Base-by-base conservation (phyloP, 2,329 filamentous ascomycete species). In the Chaetomium globosum region DNA sequence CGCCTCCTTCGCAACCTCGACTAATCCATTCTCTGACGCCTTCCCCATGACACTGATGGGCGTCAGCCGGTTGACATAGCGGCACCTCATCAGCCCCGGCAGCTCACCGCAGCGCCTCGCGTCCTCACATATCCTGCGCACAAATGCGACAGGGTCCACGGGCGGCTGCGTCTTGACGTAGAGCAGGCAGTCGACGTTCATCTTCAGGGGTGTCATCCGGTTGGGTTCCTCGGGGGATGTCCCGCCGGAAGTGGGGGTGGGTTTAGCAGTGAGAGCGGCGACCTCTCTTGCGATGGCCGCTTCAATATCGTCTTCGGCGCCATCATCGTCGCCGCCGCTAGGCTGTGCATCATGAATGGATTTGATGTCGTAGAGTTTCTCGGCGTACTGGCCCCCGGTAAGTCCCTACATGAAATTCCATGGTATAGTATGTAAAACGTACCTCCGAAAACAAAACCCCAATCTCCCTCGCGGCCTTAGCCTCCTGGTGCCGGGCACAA, bases 231-330 rank as follows among this genome's bases (percentile, higher is more conserved):
- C 39, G 39, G 39, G 3, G 16, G 39, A 43, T 9, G 46, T 48
- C 46, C 21, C 46, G 3, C n/a, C 46, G n/a, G 76, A 61, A 16
- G 53, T 62, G 54, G 75, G 61, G 9, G 52, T 23, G 55, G 77
- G 71, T 48, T 75, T 75, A 31, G 78, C 73, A 62, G 84, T 86
- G 71, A 93, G 83, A 2, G 79, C 81, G 31, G 82, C 83, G n/a
- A 95, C 76, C 77, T 95, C 92, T 73, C 87, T 87, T 70, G 86
- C 76, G 70, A 95, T 91, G 31, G 87, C 84, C 5, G 85, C 82
- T 73, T 93, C 91, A 70, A 95, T 92, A 71, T 92, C 89, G n/a
- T 78, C 78, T 16, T 76, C 77, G 0, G 82, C 81, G 21, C 79
- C 79, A 6, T 80, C 80, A 7, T 80, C 79, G 3, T 66, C 61